Percentiles rank a stretch among this genome's conserved stretches.
phyloP scores from a whole-genome alignment of 1,139 yeast species.

The Saccharomyces hybrid region DNA sequence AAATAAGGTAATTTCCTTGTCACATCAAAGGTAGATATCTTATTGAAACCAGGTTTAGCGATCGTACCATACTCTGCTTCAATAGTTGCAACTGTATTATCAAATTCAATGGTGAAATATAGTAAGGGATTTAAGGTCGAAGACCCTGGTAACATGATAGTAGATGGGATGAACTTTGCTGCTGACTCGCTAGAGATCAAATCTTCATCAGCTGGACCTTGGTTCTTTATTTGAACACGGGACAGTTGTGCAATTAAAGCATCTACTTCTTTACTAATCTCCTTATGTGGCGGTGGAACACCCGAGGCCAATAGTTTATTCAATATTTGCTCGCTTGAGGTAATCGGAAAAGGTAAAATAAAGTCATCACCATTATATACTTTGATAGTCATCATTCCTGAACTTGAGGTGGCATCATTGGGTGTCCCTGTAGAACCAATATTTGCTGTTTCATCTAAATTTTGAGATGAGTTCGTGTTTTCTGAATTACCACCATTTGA shows the following conservation, averaged over 20 bases:
- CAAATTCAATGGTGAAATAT: slow-evolving; percentile 69
- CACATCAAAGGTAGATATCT: slow-evolving; percentile 86
- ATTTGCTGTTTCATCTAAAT: slow-evolving; percentile 12
- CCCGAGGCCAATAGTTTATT: slow-evolving; percentile 25
- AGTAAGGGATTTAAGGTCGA: slow-evolving; percentile 47
- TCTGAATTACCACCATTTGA: not conserved
- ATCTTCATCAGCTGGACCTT: slow-evolving; percentile 26
- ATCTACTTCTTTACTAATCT: slow-evolving; percentile 17
- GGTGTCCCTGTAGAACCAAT: not conserved
- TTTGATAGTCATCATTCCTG: slow-evolving; percentile 26
- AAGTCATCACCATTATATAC: slow-evolving; percentile 26
- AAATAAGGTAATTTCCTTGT: slow-evolving; percentile 52
- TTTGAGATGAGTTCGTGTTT: not conserved
- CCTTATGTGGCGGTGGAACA: slow-evolving; percentile 16
- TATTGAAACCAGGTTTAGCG: slow-evolving; percentile 66
- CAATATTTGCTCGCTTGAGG: slow-evolving; percentile 23
- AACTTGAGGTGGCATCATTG: slow-evolving; percentile 7
- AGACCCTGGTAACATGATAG: slow-evolving; percentile 51
- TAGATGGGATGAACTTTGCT: slow-evolving; percentile 51
- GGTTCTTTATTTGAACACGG: slow-evolving; percentile 19
- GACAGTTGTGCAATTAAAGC: slow-evolving; percentile 25
- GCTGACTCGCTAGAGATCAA: slow-evolving; percentile 29
- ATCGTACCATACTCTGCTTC: slow-evolving; percentile 73
- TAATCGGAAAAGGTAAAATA: slow-evolving; percentile 24
- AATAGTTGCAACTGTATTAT: slow-evolving; percentile 73